Evolutionary conservation across 2,329 filamentous ascomycete species (phyloP).

Genomic region (Exophiala sp.): DNA sequence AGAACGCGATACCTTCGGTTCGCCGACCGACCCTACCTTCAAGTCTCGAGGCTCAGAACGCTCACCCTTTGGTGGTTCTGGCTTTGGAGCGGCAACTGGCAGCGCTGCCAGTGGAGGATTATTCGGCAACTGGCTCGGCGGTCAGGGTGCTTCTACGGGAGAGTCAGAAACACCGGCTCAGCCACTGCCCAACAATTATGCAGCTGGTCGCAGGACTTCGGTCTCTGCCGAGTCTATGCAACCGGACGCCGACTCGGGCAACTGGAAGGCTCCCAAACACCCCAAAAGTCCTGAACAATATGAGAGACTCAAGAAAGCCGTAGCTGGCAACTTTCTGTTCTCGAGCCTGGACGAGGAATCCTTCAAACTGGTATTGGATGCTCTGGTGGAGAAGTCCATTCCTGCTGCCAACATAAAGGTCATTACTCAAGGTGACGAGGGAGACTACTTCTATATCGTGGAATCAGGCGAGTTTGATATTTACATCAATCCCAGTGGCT

Average conservation of each 20-base stretch:
- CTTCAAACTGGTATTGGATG: constrained; percentile 76
- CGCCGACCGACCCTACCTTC: constrained; percentile 63
- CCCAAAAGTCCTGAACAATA: constrained; percentile 79
- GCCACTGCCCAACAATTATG: constrained; percentile 79
- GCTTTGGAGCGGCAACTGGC: constrained; percentile 51
- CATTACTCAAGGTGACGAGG: constrained; percentile 89
- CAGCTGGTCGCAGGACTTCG: constrained; percentile 76
- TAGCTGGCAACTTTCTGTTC: constrained; percentile 88
- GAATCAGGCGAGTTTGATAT: constrained; percentile 88
- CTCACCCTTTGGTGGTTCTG: constrained; percentile 43
- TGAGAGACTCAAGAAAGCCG: constrained; percentile 68
- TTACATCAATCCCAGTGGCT: constrained; percentile 73
- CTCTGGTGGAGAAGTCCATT: constrained; percentile 89
- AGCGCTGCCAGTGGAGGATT: constrained; percentile 20
- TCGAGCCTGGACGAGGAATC: constrained; percentile 92
- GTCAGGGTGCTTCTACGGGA: constrained; percentile 7
- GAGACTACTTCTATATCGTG: constrained; percentile 96
- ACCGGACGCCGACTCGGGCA: constrained; percentile 76
- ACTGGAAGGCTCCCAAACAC: constrained; percentile 82
- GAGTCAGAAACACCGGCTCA: constrained; percentile 46
- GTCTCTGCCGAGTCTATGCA: constrained; percentile 96
- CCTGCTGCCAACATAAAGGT: constrained; percentile 86
- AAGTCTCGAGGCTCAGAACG: constrained; percentile 36
- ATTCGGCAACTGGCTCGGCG: constrained; percentile 28
- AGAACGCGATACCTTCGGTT: constrained; percentile 65